Evolutionary conservation across 75 land plant species (phyloP).

Genomic region (Azolla pinnata): DNA sequence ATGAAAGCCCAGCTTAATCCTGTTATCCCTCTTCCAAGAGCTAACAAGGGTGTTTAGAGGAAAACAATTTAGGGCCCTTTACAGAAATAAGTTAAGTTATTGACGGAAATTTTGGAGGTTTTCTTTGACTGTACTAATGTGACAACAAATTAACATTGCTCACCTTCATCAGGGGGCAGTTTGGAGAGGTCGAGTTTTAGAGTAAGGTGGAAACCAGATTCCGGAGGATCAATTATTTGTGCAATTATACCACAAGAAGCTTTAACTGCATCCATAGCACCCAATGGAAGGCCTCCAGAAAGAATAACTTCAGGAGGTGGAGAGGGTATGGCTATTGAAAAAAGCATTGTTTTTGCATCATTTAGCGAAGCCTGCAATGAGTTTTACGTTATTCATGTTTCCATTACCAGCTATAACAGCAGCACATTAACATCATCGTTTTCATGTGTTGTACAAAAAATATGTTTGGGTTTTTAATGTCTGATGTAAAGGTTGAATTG

Average conservation of each 20-base stretch:
- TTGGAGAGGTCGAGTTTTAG: conserved; percentile 68
- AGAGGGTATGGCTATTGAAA: conserved; percentile 68
- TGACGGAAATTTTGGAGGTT: no score
- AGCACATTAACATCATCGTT: no score
- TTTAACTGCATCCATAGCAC: conserved; percentile 88
- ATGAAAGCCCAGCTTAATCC: no score
- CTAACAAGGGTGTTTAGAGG: conserved; percentile 1
- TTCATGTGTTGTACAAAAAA: no score
- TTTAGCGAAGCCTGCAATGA: conserved; percentile 52
- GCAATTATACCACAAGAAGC: conserved; percentile 56
- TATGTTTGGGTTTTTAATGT: no score
- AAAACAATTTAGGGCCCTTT: not conserved
- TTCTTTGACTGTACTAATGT: no score
- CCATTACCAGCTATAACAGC: not conserved
- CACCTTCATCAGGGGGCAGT: conserved; percentile 80
- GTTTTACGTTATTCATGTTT: not conserved
- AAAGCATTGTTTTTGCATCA: conserved; percentile 48
- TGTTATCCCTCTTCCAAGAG: no score
- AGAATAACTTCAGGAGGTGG: conserved; percentile 75
- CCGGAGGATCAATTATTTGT: conserved; percentile 83
- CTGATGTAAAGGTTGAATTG: no score
- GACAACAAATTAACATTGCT: conserved; percentile 24
- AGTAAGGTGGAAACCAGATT: conserved; percentile 76
- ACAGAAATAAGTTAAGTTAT: not conserved
- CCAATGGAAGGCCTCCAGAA: conserved; percentile 71